Evolutionary conservation across 2,329 filamentous ascomycete genomes (phyloP).

Genomic region (Rasamsonia emersonii): DNA sequence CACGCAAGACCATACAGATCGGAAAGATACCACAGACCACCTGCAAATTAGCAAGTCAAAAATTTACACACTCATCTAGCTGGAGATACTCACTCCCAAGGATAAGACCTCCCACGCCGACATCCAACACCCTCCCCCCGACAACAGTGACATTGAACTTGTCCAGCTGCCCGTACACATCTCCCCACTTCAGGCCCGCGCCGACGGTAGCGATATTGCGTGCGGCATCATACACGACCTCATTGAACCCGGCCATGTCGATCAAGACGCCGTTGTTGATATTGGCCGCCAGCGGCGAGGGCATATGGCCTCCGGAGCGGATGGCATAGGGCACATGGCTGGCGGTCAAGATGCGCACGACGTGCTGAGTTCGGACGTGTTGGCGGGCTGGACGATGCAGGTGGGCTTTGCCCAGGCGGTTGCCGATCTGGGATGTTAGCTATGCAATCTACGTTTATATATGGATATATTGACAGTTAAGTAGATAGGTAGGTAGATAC

Average conservation of each 20-base stretch:
- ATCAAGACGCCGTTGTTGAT: constrained; percentile 37
- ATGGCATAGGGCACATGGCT: constrained; percentile 28
- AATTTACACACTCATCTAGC: no score
- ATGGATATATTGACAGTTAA: no score
- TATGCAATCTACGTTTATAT: no score
- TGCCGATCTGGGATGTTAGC: no score
- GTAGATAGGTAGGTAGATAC: neutral
- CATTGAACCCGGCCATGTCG: constrained; percentile 19
- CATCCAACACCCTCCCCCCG: constrained; percentile 1
- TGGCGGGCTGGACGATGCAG: no score
- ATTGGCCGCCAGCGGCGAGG: constrained; percentile 32
- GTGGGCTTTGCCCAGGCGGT: no score
- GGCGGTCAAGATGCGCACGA: no score
- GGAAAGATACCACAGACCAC: no score
- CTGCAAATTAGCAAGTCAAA: no score
- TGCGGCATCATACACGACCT: neutral
- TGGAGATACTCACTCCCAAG: no score
- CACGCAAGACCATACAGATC: no score
- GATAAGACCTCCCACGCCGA: neutral
- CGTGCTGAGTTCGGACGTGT: no score
- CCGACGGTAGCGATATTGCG: constrained; percentile 2
- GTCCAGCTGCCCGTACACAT: constrained; percentile 4
- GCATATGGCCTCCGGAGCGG: constrained; percentile 37
- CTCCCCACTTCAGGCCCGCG: constrained; percentile 4
- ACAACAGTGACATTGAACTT: constrained; percentile 1